A percentile compares a stretch with the other conserved stretches of the same genome.
Evolutionary conservation across 129 eudicot genomes (phyloP).

Genomic region (Ambrosia artemisiifolia): DNA sequence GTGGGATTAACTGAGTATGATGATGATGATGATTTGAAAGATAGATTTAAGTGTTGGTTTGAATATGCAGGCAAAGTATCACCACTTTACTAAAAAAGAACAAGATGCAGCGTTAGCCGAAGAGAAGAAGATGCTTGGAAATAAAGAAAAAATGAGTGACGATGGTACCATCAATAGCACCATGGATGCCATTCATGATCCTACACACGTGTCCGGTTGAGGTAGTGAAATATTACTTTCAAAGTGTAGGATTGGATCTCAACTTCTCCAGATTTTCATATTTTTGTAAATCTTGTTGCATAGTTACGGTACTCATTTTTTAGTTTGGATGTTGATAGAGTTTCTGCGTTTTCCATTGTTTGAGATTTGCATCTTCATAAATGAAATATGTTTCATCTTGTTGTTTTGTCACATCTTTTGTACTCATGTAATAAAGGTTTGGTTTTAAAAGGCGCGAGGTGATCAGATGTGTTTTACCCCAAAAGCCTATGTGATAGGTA

Average conservation of each 20-base stretch:
- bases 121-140: slow-evolving; percentile 74
- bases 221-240: slow-evolving; percentile 24
- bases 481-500: no score
- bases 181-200: slow-evolving; percentile 84
- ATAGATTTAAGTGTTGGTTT: background rate
- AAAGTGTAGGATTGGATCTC: background rate
- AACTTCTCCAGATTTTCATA: background rate
- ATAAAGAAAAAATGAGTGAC: slow-evolving; percentile 66
- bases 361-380: slow-evolving; percentile 23
- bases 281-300: slow-evolving; percentile 10
- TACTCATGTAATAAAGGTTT: background rate
- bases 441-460: no score
- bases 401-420: background rate
- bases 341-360: background rate
- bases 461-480: no score
- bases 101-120: slow-evolving; percentile 72
- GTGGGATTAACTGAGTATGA: no score
- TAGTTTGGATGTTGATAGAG: slow-evolving; percentile 17
- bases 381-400: background rate
- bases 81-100: slow-evolving; percentile 71
- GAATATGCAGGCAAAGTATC: slow-evolving; percentile 64
- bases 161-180: slow-evolving; percentile 81
- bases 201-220: slow-evolving; percentile 36
- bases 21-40: no score
- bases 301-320: slow-evolving; percentile 14